Conservation (phyloP, 164 flowering plant genomes). For the Paratinospora sagittata region DNA sequence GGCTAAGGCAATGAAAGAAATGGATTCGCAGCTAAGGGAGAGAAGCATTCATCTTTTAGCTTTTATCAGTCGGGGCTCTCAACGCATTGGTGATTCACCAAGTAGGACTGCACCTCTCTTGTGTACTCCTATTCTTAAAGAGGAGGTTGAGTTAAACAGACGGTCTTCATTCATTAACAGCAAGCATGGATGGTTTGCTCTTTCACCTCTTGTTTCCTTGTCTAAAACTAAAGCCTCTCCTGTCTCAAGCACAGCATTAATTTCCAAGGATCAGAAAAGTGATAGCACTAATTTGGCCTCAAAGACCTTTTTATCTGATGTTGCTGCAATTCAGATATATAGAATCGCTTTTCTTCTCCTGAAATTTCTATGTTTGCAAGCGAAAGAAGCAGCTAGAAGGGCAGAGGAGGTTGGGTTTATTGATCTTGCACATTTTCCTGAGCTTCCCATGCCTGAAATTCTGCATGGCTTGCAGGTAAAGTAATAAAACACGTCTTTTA, state of each 20-base stretch:
- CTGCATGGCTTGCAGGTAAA: slow-evolving; percentile 87
- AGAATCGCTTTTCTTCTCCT: slow-evolving; percentile 62
- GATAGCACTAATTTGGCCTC: slow-evolving; percentile 18
- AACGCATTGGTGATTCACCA: slow-evolving; percentile 47
- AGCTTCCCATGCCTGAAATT: slow-evolving; percentile 96
- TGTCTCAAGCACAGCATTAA: slow-evolving; percentile 26
- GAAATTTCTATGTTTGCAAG: slow-evolving; percentile 74
- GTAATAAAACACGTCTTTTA: background rate
- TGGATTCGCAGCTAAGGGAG: slow-evolving; percentile 71
- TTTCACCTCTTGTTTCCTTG: slow-evolving; percentile 45
- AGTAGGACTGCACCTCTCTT: slow-evolving; percentile 42
- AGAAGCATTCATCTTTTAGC: slow-evolving; percentile 84
- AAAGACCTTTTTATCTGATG: slow-evolving; percentile 56
- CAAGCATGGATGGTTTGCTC: slow-evolving; percentile 82
- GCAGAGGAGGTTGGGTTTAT: slow-evolving; percentile 83
- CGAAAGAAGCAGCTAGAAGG: slow-evolving; percentile 66
- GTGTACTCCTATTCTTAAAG: slow-evolving; percentile 56
- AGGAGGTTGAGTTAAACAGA: slow-evolving; percentile 49
- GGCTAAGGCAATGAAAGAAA: slow-evolving; percentile 60
- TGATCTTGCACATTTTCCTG: slow-evolving; percentile 86
- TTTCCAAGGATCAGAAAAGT: slow-evolving; percentile 34
- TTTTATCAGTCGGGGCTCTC: slow-evolving; percentile 70
- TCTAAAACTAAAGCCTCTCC: slow-evolving; percentile 30
- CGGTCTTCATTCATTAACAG: slow-evolving; percentile 58
- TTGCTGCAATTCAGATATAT: slow-evolving; percentile 61